Conservation (phyloP, 768 basidiomycete species). For the Cubamyces lactineus region DNA sequence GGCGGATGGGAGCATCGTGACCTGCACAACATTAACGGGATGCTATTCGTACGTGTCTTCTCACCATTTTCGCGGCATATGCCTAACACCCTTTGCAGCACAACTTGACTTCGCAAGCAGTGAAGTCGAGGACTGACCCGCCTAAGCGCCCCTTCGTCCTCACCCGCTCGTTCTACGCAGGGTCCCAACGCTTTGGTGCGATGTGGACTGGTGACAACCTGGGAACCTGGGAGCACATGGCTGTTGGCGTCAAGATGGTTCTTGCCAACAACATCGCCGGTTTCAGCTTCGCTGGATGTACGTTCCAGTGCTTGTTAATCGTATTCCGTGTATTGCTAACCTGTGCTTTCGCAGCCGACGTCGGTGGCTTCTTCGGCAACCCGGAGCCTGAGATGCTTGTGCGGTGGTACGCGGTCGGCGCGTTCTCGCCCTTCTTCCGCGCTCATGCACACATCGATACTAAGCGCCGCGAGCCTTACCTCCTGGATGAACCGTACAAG, state of each 20-base stretch:
- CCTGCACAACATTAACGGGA: constrained; percentile 96
- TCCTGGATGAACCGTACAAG: constrained; percentile 89
- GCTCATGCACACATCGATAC: constrained; percentile 98
- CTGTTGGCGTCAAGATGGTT: constrained; percentile 91
- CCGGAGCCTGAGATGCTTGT: constrained; percentile 93
- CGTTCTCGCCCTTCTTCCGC: constrained; percentile 96
- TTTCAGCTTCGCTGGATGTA: constrained; percentile 90
- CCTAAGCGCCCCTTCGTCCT: constrained; percentile 92
- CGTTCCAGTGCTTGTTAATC: constrained; percentile 35
- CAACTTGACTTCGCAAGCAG: constrained; percentile 81
- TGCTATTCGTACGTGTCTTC: constrained; percentile 73
- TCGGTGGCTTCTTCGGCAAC: constrained; percentile 99
- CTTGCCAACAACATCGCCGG: constrained; percentile 87
- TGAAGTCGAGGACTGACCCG: constrained; percentile 72
- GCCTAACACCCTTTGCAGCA: constrained; percentile 49
- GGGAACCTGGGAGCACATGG: constrained; percentile 98
- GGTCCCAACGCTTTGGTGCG: constrained; percentile 93
- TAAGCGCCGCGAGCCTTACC: constrained; percentile 94
- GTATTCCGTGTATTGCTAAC: not conserved
- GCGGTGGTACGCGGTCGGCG: constrained; percentile 96
- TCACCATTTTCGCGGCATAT: not conserved
- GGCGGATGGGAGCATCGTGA: constrained; percentile 99
- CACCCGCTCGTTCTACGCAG: constrained; percentile 92
- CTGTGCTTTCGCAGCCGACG: constrained; percentile 68
- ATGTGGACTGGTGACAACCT: constrained; percentile 99